A percentile compares a stretch with the other conserved stretches of the same genome.
phyloP scores from a whole-genome alignment of 345 rosid species.

The Jatropha curcas region DNA sequence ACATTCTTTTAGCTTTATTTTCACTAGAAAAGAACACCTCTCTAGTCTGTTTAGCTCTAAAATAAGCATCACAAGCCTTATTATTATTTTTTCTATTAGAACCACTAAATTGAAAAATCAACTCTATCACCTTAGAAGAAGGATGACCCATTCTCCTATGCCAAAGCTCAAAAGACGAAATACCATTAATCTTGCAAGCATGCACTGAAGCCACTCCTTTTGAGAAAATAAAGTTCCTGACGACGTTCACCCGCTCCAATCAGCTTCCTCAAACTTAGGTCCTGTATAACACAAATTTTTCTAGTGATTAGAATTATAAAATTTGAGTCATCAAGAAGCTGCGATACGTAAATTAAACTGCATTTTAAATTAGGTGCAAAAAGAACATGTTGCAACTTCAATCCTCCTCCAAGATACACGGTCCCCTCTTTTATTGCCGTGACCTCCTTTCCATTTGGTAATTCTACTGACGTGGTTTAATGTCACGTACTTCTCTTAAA shows the following conservation, averaged over 20 bases:
- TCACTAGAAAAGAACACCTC: neutral
- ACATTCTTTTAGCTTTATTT: neutral
- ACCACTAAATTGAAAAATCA: neutral
- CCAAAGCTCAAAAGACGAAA: neutral
- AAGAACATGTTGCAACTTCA: neutral
- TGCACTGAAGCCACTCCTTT: neutral
- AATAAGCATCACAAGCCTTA: constrained; percentile 16
- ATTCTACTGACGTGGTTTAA: neutral
- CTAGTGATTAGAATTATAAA: constrained; percentile 1
- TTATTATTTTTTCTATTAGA: neutral
- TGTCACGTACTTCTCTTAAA: neutral
- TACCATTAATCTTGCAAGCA: neutral
- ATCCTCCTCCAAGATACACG: neutral
- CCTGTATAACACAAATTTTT: constrained; percentile 12
- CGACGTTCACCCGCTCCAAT: constrained; percentile 17
- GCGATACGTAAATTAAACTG: constrained; percentile 8
- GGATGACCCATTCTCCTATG: constrained; percentile 11
- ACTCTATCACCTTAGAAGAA: neutral
- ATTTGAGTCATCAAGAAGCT: neutral
- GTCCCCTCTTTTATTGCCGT: constrained; percentile 8
- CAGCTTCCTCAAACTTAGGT: constrained; percentile 18
- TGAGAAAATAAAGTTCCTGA: neutral
- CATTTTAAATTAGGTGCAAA: neutral
- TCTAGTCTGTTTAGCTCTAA: constrained; percentile 18
- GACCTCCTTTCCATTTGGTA: neutral